Evolutionary conservation across 2,329 filamentous ascomycete species (phyloP).

Genomic region (Acrocalymma vagum): DNA sequence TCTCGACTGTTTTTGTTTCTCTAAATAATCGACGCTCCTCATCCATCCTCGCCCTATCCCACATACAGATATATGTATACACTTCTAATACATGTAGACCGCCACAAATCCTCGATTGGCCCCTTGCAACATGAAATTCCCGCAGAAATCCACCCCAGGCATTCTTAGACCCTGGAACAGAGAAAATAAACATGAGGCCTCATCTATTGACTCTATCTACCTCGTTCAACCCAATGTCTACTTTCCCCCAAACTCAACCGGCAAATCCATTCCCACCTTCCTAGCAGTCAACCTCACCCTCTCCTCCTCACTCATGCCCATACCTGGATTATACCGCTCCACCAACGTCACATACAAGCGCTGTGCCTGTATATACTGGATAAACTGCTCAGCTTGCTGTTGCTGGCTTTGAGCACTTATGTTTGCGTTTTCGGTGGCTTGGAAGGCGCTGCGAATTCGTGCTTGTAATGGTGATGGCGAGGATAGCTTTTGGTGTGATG

Average conservation of each 20-base stretch:
- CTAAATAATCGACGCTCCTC: no score
- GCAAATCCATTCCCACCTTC: constrained; percentile 90
- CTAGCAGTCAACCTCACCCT: constrained; percentile 82
- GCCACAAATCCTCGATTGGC: no score
- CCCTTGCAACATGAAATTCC: no score
- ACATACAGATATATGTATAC: no score
- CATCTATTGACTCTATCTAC: no score
- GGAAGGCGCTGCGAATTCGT: constrained; percentile 73
- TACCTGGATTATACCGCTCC: constrained; percentile 93
- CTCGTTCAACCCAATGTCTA: constrained; percentile 10
- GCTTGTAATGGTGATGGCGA: constrained; percentile 73
- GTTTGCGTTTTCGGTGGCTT: constrained; percentile 31
- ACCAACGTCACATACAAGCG: constrained; percentile 80
- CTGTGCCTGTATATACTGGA: constrained; percentile 86
- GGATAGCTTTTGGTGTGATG: constrained; percentile 52
- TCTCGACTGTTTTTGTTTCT: no score
- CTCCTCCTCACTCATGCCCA: constrained; percentile 86
- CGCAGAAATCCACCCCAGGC: no score
- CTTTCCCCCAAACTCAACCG: constrained; percentile 62
- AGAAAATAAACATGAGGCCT: no score
- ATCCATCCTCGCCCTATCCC: no score
- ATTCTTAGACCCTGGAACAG: no score
- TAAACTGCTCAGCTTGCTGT: constrained; percentile 76
- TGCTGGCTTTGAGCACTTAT: constrained; percentile 25
- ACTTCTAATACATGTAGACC: no score